Conservation (phyloP, 1,284 basidiomycete species). For the Cutaneotrichosporon cavernicola region DNA sequence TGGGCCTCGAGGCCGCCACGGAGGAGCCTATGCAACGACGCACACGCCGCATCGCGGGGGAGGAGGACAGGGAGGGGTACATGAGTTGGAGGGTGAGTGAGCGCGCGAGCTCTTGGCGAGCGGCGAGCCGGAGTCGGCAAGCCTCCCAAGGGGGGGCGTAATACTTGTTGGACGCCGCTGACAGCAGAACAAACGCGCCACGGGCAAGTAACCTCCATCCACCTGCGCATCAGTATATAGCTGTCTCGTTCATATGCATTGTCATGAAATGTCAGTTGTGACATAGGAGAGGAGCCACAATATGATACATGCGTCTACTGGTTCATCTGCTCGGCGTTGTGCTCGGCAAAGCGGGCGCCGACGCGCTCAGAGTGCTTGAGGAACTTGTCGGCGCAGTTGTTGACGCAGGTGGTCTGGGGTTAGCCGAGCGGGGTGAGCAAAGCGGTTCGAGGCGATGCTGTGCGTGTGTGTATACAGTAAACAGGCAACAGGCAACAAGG, state of each 20-base stretch:
- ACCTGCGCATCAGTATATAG: not conserved
- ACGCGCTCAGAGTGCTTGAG: constrained; percentile 95
- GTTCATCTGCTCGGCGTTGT: constrained; percentile 61
- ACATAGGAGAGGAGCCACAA: not conserved
- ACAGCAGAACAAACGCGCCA: constrained; percentile 14
- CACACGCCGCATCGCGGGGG: constrained; percentile 26
- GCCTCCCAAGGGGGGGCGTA: too few species aligned
- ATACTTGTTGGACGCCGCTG: not conserved
- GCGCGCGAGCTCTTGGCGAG: not conserved
- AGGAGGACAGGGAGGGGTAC: constrained; percentile 34
- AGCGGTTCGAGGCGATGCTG: too few species aligned
- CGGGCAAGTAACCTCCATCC: constrained; percentile 6
- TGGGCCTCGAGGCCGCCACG: constrained; percentile 32
- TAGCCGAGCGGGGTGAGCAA: not conserved
- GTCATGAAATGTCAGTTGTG: not conserved
- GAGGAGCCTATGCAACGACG: constrained; percentile 18
- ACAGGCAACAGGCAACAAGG: not conserved
- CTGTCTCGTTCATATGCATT: constrained; percentile 6
- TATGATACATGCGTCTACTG: constrained; percentile 10
- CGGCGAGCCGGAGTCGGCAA: not conserved
- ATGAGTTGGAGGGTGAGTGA: constrained; percentile 41
- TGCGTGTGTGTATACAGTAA: not conserved
- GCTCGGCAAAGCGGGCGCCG: constrained; percentile 84
- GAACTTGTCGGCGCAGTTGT: constrained; percentile 82
- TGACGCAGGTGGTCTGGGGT: constrained; percentile 58